phyloP scores from a whole-genome alignment of 2,329 filamentous ascomycete species.

The Acephala macrosclerotiorum region DNA sequence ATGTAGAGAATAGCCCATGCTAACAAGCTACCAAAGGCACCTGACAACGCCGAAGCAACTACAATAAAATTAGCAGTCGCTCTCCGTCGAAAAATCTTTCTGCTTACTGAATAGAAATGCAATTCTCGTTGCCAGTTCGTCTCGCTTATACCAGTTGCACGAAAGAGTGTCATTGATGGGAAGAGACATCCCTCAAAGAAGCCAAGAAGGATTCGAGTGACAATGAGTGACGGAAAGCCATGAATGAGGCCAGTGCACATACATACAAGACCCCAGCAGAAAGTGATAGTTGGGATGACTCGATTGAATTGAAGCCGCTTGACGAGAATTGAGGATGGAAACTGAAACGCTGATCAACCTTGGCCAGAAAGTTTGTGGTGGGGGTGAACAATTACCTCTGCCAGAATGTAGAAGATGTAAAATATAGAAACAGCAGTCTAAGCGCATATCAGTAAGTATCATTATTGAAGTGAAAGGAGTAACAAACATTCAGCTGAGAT shows the following conservation, averaged over 20 bases:
- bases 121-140: slow-evolving; percentile 20
- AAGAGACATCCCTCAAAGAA: slow-evolving; percentile 25
- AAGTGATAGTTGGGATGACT: slow-evolving; percentile 19
- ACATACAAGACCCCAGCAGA: slow-evolving; percentile 22
- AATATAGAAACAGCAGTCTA: slow-evolving; percentile 21
- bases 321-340: slow-evolving; percentile 21
- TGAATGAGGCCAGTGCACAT: slow-evolving; percentile 19
- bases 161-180: slow-evolving; percentile 22
- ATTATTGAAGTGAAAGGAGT: neutral
- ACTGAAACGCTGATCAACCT: slow-evolving; percentile 4
- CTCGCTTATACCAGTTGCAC: slow-evolving; percentile 23
- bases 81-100: neutral
- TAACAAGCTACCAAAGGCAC: slow-evolving; percentile 57
- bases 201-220: slow-evolving; percentile 18
- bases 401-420: slow-evolving; percentile 24
- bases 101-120: slow-evolving; percentile 22
- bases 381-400: slow-evolving; percentile 10
- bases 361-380: too few relatives aligned
- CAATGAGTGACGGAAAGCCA: slow-evolving; percentile 15
- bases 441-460: neutral
- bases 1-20: slow-evolving; percentile 56
- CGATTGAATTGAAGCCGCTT: slow-evolving; percentile 21
- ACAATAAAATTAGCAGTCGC: neutral
- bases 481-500: slow-evolving; percentile 13
- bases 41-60: slow-evolving; percentile 32